These are phyloP conservation scores for Phytophthora brassicae DNA, from an alignment of 352 stramenopile genomes.

Conservation along the genomic window DNA sequence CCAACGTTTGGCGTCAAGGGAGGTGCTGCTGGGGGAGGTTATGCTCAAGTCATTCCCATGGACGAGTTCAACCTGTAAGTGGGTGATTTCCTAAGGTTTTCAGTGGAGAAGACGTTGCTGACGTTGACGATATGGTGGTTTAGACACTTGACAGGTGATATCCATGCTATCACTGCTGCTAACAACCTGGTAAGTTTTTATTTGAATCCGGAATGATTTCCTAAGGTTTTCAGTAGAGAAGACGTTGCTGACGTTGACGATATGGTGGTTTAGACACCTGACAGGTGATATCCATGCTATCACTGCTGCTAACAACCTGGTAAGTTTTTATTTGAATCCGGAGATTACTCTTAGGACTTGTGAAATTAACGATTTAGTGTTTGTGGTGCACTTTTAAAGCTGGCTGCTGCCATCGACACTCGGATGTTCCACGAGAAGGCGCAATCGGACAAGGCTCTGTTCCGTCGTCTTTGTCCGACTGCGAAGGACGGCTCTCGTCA, in stretches of 20 bases:
- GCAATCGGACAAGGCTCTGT: slow-evolving; percentile 81
- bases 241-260: slow-evolving; percentile 10
- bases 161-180: slow-evolving; percentile 97
- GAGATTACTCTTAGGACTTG: no score
- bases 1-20: slow-evolving; percentile 99
- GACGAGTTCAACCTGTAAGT: slow-evolving; percentile 98
- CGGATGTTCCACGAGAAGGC: slow-evolving; percentile 97
- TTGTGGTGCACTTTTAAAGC: slow-evolving; percentile 25
- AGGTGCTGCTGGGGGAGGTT: slow-evolving; percentile 82
- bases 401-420: slow-evolving; percentile 97
- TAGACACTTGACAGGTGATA: slow-evolving; percentile 97
- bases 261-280: slow-evolving; percentile 75
- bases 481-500: slow-evolving; percentile 81
- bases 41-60: slow-evolving; percentile 94
- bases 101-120: slow-evolving; percentile 8
- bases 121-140: slow-evolving; percentile 6
- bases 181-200: slow-evolving; percentile 94
- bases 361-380: slow-evolving; percentile 2
- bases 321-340: slow-evolving; percentile 13
- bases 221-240: no score
- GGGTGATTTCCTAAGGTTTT: slow-evolving; percentile 61
- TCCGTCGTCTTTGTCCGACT: slow-evolving; percentile 79
- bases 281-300: slow-evolving; percentile 99
- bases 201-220: no score
- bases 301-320: slow-evolving; percentile 97